Evolutionary conservation across 2,329 filamentous ascomycete genomes (phyloP).

Genomic region (Trichoderma guizhouense): DNA sequence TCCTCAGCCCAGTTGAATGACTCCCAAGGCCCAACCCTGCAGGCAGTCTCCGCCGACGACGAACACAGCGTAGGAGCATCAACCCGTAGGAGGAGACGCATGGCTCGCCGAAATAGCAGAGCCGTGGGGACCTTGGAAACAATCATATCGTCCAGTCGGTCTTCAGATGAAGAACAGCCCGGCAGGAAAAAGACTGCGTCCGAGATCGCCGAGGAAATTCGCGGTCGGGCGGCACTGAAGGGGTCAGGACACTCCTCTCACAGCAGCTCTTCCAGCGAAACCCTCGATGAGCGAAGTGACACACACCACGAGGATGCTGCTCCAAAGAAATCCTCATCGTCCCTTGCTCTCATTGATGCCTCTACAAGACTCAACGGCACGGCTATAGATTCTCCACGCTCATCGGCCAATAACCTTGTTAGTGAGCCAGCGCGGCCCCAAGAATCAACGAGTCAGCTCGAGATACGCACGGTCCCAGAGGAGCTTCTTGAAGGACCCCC

Average conservation of each 20-base stretch:
- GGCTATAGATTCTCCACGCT: slow-evolving; percentile 30
- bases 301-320: slow-evolving; percentile 21
- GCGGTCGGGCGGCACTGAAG: slow-evolving; percentile 45
- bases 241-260: slow-evolving; percentile 32
- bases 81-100: slow-evolving; percentile 39
- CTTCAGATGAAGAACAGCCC: slow-evolving; percentile 58
- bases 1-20: slow-evolving; percentile 31
- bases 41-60: slow-evolving; percentile 56
- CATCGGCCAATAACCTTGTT: slow-evolving; percentile 43
- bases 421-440: slow-evolving; percentile 56
- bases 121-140: slow-evolving; percentile 63
- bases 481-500: slow-evolving; percentile 25
- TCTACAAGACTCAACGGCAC: slow-evolving; percentile 32
- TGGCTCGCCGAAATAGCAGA: slow-evolving; percentile 45
- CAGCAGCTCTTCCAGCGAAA: slow-evolving; percentile 30
- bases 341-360: slow-evolving; percentile 38
- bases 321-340: slow-evolving; percentile 29
- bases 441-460: slow-evolving; percentile 51
- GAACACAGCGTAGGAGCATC: slow-evolving; percentile 39
- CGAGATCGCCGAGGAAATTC: slow-evolving; percentile 53
- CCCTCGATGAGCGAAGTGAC: slow-evolving; percentile 30
- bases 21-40: slow-evolving; percentile 50
- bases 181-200: slow-evolving; percentile 56
- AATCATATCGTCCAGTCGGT: slow-evolving; percentile 64
- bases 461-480: slow-evolving; percentile 40